phyloP scores from a whole-genome alignment of 768 basidiomycete species.

The Auriscalpium orientale region DNA sequence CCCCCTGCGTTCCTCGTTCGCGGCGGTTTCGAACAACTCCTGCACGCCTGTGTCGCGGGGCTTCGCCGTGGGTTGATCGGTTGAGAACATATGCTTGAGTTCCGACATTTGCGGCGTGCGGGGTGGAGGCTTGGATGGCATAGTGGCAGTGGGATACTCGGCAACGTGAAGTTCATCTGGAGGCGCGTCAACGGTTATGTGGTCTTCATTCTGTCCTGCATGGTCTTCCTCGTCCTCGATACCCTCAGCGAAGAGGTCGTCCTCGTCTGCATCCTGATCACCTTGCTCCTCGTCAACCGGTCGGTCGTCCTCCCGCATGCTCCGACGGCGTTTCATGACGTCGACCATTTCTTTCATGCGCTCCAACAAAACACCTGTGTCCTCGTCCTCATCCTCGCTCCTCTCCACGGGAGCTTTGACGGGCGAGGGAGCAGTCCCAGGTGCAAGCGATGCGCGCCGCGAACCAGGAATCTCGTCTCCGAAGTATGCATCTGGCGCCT shows the following conservation, averaged over 20 bases:
- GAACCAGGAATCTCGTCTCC: slow-evolving; percentile 48
- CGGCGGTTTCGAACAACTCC: slow-evolving; percentile 22
- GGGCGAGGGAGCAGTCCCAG: slow-evolving; percentile 5
- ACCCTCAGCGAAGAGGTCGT: slow-evolving; percentile 19
- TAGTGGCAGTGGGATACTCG: neutral
- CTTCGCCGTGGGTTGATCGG: slow-evolving; percentile 8
- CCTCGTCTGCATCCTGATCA: slow-evolving; percentile 5
- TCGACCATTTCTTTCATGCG: slow-evolving; percentile 31
- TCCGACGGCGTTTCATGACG: slow-evolving; percentile 28
- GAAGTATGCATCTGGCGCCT: slow-evolving; percentile 40
- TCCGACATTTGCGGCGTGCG: slow-evolving; percentile 23
- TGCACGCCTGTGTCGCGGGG: slow-evolving; percentile 25
- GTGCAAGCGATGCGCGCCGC: slow-evolving; percentile 24
- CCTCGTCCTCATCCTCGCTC: slow-evolving; percentile 24
- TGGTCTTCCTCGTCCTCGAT: slow-evolving; percentile 42
- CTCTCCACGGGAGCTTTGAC: slow-evolving; percentile 4
- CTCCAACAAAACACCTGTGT: slow-evolving; percentile 28
- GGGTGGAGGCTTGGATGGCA: slow-evolving; percentile 2
- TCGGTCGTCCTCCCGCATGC: slow-evolving; percentile 16
- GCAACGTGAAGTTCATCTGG: neutral
- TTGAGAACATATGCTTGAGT: slow-evolving; percentile 25
- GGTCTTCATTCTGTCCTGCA: slow-evolving; percentile 9
- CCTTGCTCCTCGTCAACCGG: slow-evolving; percentile 9
- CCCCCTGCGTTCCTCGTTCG: slow-evolving; percentile 20
- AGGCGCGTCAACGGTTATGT: neutral